Evolutionary conservation across 805 yeast species (phyloP).

Genomic region (Saccharomycopsis fibuligera): DNA sequence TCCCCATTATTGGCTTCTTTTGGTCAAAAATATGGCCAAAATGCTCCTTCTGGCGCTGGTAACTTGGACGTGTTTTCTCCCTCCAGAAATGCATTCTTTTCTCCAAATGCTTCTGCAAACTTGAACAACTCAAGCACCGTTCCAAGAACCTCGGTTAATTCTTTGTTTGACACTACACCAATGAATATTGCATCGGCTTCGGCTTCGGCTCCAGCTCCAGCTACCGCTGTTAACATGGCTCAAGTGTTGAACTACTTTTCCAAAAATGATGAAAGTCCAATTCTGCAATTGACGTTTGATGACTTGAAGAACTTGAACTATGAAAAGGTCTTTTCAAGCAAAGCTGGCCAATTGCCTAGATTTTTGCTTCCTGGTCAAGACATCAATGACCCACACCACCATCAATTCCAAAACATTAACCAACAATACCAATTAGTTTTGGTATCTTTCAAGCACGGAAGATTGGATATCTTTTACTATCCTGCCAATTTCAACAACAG

Average conservation of each 20-base stretch:
- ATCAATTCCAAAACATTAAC: constrained; percentile 12
- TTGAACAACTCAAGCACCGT: constrained; percentile 5
- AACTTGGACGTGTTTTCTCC: constrained; percentile 13
- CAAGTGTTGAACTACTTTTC: constrained; percentile 16
- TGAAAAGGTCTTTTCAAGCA: constrained; percentile 24
- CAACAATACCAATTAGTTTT: constrained; percentile 45
- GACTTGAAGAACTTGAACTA: constrained; percentile 22
- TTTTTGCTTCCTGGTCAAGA: constrained; percentile 18
- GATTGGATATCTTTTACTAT: constrained; percentile 66
- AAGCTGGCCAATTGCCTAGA: constrained; percentile 19
- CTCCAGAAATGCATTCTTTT: constrained; percentile 3
- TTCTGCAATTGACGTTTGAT: constrained; percentile 17
- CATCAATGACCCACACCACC: constrained; percentile 4
- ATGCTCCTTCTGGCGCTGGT: constrained; percentile 4
- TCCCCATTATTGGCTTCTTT: constrained; percentile 14
- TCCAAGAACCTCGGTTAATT: constrained; percentile 4
- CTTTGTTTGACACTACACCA: constrained; percentile 1
- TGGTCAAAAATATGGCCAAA: constrained; percentile 1
- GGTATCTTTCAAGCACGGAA: constrained; percentile 72
- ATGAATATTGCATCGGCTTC: constrained; percentile 11
- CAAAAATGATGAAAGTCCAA: constrained; percentile 5
- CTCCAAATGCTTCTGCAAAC: background rate
- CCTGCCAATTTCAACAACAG: constrained; percentile 25
- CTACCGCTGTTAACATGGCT: background rate
- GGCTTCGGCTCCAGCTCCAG: background rate